Base-by-base conservation (phyloP, 495 filamentous ascomycete species). In the Penicillium canescens region DNA sequence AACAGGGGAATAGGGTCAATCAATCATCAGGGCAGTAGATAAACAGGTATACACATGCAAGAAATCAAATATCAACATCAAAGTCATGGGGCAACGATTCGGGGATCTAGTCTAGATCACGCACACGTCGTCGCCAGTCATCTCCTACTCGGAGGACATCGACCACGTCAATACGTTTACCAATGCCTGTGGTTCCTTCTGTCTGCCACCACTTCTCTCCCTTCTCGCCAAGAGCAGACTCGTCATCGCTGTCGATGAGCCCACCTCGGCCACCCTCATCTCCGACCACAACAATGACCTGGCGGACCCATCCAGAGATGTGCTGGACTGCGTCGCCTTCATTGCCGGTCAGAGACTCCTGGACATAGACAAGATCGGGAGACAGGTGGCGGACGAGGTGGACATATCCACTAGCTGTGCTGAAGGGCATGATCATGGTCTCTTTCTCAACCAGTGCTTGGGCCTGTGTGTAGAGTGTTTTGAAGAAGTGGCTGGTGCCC, bases 171-270 rank as follows among this genome's bases (percentile, higher is more conserved):
- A 96, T 84, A 2, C 89, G 89, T 66, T 93, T 86, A 3, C 92
- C 92, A 41, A 91, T 76, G 10, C 92, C 92, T 18, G 93, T 92
- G 33, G 86, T 82, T 26, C 88, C 86, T 61, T 88, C 84, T 44
- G 81, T 79, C 61, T 93, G 83, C 89, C 90, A 97, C 92, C 92
- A 97, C 44, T 78, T 78, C 46, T 83, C 81, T 24, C 66, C 62
- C 48, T 81, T 78, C 26, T 82, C 80, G 26, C 78, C 77, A 46
- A 83, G 79, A 1, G 77, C 67, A 1, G 72, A 76, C 66, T 96
- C 92, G 31, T 92, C 92, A 52, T 96, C 91, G 54, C 90, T 96
- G 66, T 97, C 92, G 1, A 91, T 89, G 35, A 97, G 78, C 1
- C 90, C 92, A 21, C 91, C 91, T 28, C 89, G 84, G 14, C 89